These are phyloP conservation scores for Diaporthe capsici DNA, from an alignment of 2,329 filamentous ascomycete genomes.

Conservation along the genomic window DNA sequence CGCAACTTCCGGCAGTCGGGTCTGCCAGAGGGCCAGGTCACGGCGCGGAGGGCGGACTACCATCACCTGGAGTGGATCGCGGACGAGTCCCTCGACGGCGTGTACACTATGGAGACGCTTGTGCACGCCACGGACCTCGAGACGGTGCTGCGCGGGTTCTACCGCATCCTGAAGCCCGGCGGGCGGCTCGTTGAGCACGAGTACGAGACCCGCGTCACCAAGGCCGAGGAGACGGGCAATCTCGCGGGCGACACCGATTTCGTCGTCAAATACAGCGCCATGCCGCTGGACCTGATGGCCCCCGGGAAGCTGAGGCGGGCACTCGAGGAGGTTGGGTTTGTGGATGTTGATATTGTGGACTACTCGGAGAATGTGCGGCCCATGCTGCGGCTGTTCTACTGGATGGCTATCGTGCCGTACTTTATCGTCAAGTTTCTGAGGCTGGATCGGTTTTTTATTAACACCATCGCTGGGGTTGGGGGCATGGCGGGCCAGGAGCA, in stretches of 20 bases:
- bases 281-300: slow-evolving; percentile 60
- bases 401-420: slow-evolving; percentile 62
- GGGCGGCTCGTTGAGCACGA: slow-evolving; percentile 62
- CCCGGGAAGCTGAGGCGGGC: slow-evolving; percentile 56
- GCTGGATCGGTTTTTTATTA: slow-evolving; percentile 62
- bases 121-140: slow-evolving; percentile 65
- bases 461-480: slow-evolving; percentile 60
- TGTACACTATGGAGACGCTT: slow-evolving; percentile 70
- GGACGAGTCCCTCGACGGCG: slow-evolving; percentile 59
- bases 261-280: slow-evolving; percentile 59
- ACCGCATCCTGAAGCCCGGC: slow-evolving; percentile 62
- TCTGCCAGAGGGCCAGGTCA: slow-evolving; percentile 53
- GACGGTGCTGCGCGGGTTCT: slow-evolving; percentile 60
- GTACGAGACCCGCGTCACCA: slow-evolving; percentile 59
- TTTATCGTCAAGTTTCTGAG: slow-evolving; percentile 58
- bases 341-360: slow-evolving; percentile 59
- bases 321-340: slow-evolving; percentile 60
- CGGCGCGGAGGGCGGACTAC: slow-evolving; percentile 62
- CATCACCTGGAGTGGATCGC: slow-evolving; percentile 61
- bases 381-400: slow-evolving; percentile 63
- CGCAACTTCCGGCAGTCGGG: slow-evolving; percentile 54
- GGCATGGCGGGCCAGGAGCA: slow-evolving; percentile 51
- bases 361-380: slow-evolving; percentile 62
- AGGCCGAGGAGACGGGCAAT: slow-evolving; percentile 46
- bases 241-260: slow-evolving; percentile 51